A percentile compares a stretch with the other conserved stretches of the same genome.
Conservation (phyloP, 176 grass and related monocot species). For the Aegilops umbellulata region DNA sequence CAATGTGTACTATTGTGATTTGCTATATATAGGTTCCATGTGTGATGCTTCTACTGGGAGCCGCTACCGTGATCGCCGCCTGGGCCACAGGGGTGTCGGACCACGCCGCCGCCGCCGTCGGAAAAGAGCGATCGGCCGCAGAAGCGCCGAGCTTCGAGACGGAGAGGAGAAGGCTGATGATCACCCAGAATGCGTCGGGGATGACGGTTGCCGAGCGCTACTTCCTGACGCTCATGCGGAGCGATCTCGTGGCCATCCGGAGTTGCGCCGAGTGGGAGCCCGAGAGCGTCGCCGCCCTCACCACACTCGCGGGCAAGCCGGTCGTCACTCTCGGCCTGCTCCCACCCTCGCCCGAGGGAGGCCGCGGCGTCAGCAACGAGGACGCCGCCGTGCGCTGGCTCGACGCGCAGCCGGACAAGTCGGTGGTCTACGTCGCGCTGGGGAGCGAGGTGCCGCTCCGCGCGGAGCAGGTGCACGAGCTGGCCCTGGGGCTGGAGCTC, state of each 20-base stretch:
- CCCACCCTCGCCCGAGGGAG: neutral
- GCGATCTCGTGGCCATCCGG: constrained; percentile 30
- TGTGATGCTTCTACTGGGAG: neutral
- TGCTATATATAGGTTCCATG: neutral
- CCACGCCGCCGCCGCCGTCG: neutral
- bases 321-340: constrained; percentile 42
- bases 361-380: neutral
- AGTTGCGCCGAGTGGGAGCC: constrained; percentile 44
- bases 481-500: constrained; percentile 49
- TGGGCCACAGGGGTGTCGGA: neutral
- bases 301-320: constrained; percentile 20
- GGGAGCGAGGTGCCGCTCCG: constrained; percentile 47
- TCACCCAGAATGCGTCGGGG: neutral
- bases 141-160: constrained; percentile 26
- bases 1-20: no score
- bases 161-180: neutral
- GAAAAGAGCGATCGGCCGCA: neutral
- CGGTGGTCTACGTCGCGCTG: constrained; percentile 46
- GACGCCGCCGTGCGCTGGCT: constrained; percentile 38
- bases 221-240: neutral
- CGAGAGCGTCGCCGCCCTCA: neutral
- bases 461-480: constrained; percentile 29
- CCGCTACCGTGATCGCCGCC: neutral
- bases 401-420: neutral
- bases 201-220: constrained; percentile 3